Conservation (phyloP, 192 early-diverging fungal genomes). For the Backusella psychrophila region DNA sequence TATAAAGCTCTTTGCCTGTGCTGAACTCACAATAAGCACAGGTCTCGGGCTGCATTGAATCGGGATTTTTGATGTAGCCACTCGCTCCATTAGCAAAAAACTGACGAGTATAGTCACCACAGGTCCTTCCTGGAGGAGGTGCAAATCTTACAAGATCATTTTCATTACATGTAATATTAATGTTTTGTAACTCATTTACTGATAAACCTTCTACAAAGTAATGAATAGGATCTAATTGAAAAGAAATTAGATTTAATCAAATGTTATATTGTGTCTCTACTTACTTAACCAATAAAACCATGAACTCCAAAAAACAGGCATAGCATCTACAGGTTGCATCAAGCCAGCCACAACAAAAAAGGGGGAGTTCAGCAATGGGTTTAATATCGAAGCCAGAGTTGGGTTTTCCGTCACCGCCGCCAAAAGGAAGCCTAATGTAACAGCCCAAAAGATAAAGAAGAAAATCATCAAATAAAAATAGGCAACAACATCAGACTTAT, state of each 20-base stretch:
- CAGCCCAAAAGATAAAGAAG: slow-evolving; percentile 36
- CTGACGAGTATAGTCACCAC: slow-evolving; percentile 39
- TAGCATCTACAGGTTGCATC: slow-evolving; percentile 48
- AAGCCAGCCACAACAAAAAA: slow-evolving; percentile 60
- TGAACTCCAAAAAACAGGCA: slow-evolving; percentile 57
- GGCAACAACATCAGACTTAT: slow-evolving; percentile 41
- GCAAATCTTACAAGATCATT: slow-evolving; percentile 43
- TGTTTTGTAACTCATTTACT: slow-evolving; percentile 49
- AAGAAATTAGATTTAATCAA: too few species aligned
- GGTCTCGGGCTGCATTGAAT: slow-evolving; percentile 31
- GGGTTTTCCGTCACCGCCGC: slow-evolving; percentile 51
- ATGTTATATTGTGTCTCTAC: too few species aligned
- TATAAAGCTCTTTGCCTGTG: slow-evolving; percentile 31
- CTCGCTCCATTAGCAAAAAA: slow-evolving; percentile 41
- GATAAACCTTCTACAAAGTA: slow-evolving; percentile 59
- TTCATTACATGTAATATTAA: slow-evolving; percentile 41
- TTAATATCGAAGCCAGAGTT: slow-evolving; percentile 53
- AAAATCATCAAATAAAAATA: slow-evolving; percentile 61
- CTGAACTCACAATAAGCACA: slow-evolving; percentile 52
- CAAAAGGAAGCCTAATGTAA: slow-evolving; percentile 41
- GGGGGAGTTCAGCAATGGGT: slow-evolving; percentile 57
- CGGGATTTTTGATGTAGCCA: slow-evolving; percentile 57
- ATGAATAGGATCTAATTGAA: slow-evolving; percentile 38
- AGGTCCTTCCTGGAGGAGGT: slow-evolving; percentile 45
- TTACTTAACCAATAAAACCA: slow-evolving; percentile 61